A percentile compares a stretch with the other conserved stretches of the same genome.
phyloP scores from a whole-genome alignment of 352 stramenopile genomes.

The Pythium grandisporangium region DNA sequence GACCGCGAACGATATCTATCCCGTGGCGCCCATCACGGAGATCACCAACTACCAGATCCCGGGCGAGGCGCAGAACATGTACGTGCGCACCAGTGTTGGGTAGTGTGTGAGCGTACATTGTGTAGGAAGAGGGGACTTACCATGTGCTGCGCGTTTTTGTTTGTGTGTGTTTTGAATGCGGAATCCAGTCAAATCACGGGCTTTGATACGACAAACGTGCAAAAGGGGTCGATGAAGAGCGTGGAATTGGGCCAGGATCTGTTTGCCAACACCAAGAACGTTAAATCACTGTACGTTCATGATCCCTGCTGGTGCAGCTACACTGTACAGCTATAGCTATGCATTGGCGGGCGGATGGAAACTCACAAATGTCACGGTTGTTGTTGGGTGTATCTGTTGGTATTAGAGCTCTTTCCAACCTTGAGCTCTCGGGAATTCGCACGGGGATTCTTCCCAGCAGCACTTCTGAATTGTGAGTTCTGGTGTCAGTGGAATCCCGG shows the following conservation, averaged over 20 bases:
- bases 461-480: no score
- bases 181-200: conserved; percentile 59
- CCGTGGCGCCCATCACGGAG: conserved; percentile 37
- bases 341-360: no score
- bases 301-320: no score
- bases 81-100: no score
- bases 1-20: conserved; percentile 28
- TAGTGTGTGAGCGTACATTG: no score
- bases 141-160: not conserved
- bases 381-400: no score
- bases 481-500: no score
- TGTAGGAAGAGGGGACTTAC: not conserved
- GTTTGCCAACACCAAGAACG: conserved; percentile 26
- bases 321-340: no score
- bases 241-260: conserved; percentile 32
- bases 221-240: conserved; percentile 50
- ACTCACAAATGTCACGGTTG: no score
- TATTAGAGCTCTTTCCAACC: no score
- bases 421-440: no score
- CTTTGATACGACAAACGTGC: conserved; percentile 35
- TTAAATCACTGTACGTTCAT: conserved; percentile 43
- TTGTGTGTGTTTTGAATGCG: not conserved
- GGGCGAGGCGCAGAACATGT: conserved; percentile 39
- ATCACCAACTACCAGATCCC: conserved; percentile 30
- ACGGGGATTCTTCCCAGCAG: no score